A percentile compares a stretch with the other conserved stretches of the same genome.
phyloP scores from a whole-genome alignment of 1,139 yeast genomes.

The Scheffersomyces stambukii region DNA sequence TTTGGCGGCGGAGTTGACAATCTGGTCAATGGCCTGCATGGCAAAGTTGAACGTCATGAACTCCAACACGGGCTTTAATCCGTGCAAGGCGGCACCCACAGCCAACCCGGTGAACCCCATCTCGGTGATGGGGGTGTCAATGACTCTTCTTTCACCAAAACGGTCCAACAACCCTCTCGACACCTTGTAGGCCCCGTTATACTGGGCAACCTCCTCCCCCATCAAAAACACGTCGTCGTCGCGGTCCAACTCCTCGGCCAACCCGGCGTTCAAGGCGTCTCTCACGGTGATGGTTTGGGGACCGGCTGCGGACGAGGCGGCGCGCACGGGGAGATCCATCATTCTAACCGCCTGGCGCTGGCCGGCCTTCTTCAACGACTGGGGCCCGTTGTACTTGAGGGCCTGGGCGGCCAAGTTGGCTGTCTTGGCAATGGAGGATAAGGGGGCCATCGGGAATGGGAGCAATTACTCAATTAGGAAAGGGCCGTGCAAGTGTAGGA shows the following conservation, averaged over 20 bases:
- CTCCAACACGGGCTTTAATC: slow-evolving; percentile 95
- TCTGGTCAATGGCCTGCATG: slow-evolving; percentile 98
- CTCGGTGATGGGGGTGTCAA: slow-evolving; percentile 98
- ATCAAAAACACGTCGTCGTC: slow-evolving; percentile 91
- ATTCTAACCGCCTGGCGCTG: slow-evolving; percentile 37
- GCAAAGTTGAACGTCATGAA: slow-evolving; percentile 99
- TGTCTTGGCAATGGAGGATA: slow-evolving; percentile 39
- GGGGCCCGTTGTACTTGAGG: slow-evolving; percentile 19
- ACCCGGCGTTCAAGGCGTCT: slow-evolving; percentile 92
- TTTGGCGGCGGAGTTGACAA: slow-evolving; percentile 97
- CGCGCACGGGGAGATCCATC: slow-evolving; percentile 25
- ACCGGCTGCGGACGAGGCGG: slow-evolving; percentile 48
- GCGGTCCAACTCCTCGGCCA: slow-evolving; percentile 96
- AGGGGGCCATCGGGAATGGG: slow-evolving; percentile 14
- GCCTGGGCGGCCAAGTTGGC: slow-evolving; percentile 46
- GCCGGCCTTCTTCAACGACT: slow-evolving; percentile 23
- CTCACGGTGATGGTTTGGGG: slow-evolving; percentile 83
- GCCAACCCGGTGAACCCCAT: slow-evolving; percentile 98
- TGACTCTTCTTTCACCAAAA: slow-evolving; percentile 93
- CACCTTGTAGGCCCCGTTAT: slow-evolving; percentile 98
- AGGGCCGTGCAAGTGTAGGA: too few relatives aligned
- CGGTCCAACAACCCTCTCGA: slow-evolving; percentile 94
- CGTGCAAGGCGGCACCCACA: slow-evolving; percentile 96
- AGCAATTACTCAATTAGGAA: neutral
- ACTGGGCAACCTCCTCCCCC: slow-evolving; percentile 99